Evolutionary conservation across 768 basidiomycete species (phyloP).

Genomic region (Daedalea quercina): DNA sequence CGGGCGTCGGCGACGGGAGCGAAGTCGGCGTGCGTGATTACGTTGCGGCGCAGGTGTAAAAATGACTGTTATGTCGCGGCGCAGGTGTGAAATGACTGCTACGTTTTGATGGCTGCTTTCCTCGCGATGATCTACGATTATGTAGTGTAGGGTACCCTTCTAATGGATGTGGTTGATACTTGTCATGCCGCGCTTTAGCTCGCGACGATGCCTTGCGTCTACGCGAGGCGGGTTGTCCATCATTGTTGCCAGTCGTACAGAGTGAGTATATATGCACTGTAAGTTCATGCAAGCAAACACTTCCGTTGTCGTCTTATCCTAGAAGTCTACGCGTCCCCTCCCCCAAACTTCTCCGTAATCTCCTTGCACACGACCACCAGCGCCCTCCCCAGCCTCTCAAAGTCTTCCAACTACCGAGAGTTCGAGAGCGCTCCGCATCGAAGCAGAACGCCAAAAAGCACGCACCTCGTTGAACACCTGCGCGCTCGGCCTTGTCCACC

Average conservation of each 20-base stretch:
- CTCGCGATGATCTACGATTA: too few relatives aligned
- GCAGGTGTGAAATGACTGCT: not conserved
- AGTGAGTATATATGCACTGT: too few relatives aligned
- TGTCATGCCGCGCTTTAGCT: too few relatives aligned
- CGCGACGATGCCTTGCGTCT: too few relatives aligned
- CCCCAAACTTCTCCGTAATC: slow-evolving; percentile 6
- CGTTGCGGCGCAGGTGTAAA: not conserved
- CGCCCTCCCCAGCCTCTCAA: slow-evolving; percentile 21
- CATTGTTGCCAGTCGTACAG: too few relatives aligned
- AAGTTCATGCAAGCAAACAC: too few relatives aligned
- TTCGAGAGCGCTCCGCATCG: too few relatives aligned
- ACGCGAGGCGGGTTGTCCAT: too few relatives aligned
- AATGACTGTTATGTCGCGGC: not conserved
- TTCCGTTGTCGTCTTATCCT: too few relatives aligned
- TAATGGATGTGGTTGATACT: too few relatives aligned
- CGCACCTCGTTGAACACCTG: slow-evolving; percentile 29
- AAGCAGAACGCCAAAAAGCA: not conserved
- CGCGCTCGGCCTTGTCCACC: slow-evolving; percentile 27
- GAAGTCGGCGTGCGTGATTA: not conserved
- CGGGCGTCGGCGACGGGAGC: not conserved
- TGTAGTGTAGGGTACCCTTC: too few relatives aligned
- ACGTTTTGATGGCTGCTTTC: too few relatives aligned
- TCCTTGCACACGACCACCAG: slow-evolving; percentile 16
- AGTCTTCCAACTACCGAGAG: slow-evolving; percentile 18
- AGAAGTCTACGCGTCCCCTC: not conserved